Evolutionary conservation across 2,329 filamentous ascomycete genomes (phyloP), one percentile per base, ranked within the genome.

Genomic region (Bipolaris bicolor): DNA sequence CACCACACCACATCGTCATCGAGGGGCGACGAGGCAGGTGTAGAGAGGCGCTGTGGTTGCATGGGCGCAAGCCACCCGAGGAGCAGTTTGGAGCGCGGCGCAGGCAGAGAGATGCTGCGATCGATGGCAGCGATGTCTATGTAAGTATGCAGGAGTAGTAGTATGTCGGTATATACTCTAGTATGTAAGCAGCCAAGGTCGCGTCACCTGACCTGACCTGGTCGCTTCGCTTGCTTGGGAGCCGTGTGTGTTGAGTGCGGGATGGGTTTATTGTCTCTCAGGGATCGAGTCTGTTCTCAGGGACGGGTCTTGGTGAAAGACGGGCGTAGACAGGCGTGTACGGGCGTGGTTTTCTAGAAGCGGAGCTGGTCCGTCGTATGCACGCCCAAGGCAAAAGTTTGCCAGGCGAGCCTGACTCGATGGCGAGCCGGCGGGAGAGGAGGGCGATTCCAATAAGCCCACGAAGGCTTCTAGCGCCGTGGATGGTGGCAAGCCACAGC

Each of bases 381-480:
- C 4, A 29, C 58, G 51, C 58, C 51, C 49, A 43, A 54, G 36
- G 24, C 36, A 52, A 63, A 63, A 67, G 58, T 60, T 58, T 59
- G 57, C 52, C 29, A 39, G 47, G 45, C 44, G 39, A 53, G 56
- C 16, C 60, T 67, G 65, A 66, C 63, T 67, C 62, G 51, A 31
- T 6, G 40, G 33, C 44, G 45, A 47, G 57, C 44, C 53, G 50
- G 34, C 49, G 45, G 48, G 36, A 44, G 33, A 49, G 55, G 49
- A 47, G 49, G 34, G 29, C 46, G 44, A 24, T 54, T 49, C 33
- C 52, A 61, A 58, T 57, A 39, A 55, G 37, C 54, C 45, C 52
- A 61, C 45, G 49, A 63, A 62, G 59, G 52, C 60, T 66, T 67
- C 64, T 66, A 68, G 66, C 58, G 64, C 50, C 26, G 22, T 57